Evolutionary conservation across 225 moss, liverwort and hornwort genomes (phyloP).

Genomic region (Anthoceros angustus): DNA sequence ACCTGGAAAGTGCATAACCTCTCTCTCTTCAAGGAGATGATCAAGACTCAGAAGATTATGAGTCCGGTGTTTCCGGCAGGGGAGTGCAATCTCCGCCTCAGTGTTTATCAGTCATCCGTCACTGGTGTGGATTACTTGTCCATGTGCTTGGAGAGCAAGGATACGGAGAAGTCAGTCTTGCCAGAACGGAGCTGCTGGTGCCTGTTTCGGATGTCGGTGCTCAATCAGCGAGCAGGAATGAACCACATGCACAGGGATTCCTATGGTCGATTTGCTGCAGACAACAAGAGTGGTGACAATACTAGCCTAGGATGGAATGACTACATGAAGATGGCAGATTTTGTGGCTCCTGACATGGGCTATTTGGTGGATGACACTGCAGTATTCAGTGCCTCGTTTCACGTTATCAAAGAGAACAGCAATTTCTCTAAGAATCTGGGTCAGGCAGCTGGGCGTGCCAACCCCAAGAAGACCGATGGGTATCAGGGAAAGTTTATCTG

Average conservation of each 20-base stretch:
- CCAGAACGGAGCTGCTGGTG: conserved; percentile 99
- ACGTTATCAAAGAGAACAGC: conserved; percentile 97
- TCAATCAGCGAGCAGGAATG: conserved; percentile 95
- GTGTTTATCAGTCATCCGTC: conserved; percentile 98
- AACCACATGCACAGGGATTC: conserved; percentile 99
- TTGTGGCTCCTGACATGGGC: conserved; percentile 94
- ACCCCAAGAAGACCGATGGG: conserved; percentile 82
- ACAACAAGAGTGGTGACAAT: conserved; percentile 97
- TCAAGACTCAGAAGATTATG: conserved; percentile 99
- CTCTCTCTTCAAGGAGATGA: conserved; percentile 98
- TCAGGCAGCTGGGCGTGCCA: conserved; percentile 48
- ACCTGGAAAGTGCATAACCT: conserved; percentile 99
- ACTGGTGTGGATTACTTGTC: conserved; percentile 93
- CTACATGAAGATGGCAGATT: conserved; percentile 99
- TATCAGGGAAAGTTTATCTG: conserved; percentile 99
- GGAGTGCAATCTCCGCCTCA: conserved; percentile 93
- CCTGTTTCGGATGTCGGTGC: conserved; percentile 90
- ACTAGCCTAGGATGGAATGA: conserved; percentile 99
- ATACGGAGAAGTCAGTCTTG: conserved; percentile 89
- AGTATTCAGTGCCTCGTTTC: conserved; percentile 96
- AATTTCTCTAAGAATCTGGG: conserved; percentile 90
- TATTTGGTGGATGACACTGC: conserved; percentile 95
- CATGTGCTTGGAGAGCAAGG: conserved; percentile 99
- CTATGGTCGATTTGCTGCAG: conserved; percentile 95
- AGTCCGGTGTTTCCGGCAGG: conserved; percentile 98